Evolutionary conservation across 2,329 filamentous ascomycete genomes (phyloP).

Genomic region (Fusarium nematophilum): DNA sequence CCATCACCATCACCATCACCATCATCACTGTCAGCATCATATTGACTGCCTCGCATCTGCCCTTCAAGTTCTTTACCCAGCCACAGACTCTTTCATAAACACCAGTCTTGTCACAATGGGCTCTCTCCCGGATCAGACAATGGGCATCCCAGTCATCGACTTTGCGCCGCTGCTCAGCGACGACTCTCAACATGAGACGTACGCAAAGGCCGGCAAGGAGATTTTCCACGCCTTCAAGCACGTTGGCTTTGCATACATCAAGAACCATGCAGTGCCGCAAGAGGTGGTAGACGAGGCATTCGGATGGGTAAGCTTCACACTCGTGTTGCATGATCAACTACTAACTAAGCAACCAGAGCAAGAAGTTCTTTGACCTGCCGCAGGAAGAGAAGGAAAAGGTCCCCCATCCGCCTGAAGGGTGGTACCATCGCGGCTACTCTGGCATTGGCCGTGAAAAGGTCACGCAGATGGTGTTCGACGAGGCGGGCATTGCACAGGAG

Average conservation of each 20-base stretch:
- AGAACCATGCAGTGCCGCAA: constrained; percentile 50
- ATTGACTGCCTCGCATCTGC: background rate
- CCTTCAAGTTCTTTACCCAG: no score
- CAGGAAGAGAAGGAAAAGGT: constrained; percentile 45
- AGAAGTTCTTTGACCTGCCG: constrained; percentile 45
- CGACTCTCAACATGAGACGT: constrained; percentile 7
- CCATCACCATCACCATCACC: no score
- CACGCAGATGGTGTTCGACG: constrained; percentile 47
- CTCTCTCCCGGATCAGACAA: background rate
- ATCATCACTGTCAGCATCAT: background rate
- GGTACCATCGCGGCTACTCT: constrained; percentile 51
- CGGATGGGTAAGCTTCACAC: constrained; percentile 43
- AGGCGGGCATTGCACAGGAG: constrained; percentile 33
- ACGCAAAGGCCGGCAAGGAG: constrained; percentile 20
- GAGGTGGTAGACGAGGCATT: constrained; percentile 53
- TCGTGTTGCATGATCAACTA: background rate
- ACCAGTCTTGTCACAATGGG: background rate
- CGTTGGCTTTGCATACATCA: constrained; percentile 50
- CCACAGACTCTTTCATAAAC: background rate
- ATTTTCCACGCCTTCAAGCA: constrained; percentile 47
- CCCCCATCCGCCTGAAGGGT: constrained; percentile 43
- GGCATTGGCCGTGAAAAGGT: constrained; percentile 48
- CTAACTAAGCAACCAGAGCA: constrained; percentile 35
- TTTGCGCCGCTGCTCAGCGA: constrained; percentile 24
- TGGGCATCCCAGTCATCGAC: constrained; percentile 38